A percentile compares a stretch with the other conserved stretches of the same genome.
Evolutionary conservation across 371 early-diverging fungal species (phyloP).

Genomic region (Encephalitozoon romaleae): DNA sequence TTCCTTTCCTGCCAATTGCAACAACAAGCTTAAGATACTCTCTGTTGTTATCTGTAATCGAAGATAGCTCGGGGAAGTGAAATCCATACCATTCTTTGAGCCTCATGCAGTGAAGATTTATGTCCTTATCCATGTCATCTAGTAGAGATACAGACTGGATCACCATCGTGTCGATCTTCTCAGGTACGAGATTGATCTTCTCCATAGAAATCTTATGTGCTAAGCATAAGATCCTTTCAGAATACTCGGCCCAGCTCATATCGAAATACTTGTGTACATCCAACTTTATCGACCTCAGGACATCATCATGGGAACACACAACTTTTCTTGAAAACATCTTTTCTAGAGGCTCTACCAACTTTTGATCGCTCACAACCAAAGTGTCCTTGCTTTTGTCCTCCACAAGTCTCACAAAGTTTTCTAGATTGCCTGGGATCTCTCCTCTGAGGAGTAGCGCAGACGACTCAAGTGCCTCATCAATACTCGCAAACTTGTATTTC

Average conservation of each 20-base stretch:
- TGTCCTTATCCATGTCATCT: conserved; percentile 83
- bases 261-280: background rate
- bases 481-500: conserved; percentile 86
- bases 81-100: conserved; percentile 83
- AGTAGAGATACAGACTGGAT: conserved; percentile 80
- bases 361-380: conserved; percentile 59
- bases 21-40: conserved; percentile 67
- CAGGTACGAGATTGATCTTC: conserved; percentile 78
- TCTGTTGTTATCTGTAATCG: conserved; percentile 68
- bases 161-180: conserved; percentile 84
- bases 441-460: conserved; percentile 84
- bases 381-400: conserved; percentile 69
- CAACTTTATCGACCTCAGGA: conserved; percentile 59
- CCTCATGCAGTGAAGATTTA: conserved; percentile 88
- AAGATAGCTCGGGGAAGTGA: conserved; percentile 80
- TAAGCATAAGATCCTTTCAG: conserved; percentile 59
- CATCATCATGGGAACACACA: conserved; percentile 74
- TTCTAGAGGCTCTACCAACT: background rate
- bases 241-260: background rate
- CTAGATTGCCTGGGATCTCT: conserved; percentile 77
- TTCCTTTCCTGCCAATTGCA: conserved; percentile 50
- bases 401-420: conserved; percentile 75
- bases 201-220: conserved; percentile 70
- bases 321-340: conserved; percentile 64
- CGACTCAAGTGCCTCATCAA: conserved; percentile 80